Conservation (phyloP, 257 asterid genomes). For the Solanum gracilifrons region DNA sequence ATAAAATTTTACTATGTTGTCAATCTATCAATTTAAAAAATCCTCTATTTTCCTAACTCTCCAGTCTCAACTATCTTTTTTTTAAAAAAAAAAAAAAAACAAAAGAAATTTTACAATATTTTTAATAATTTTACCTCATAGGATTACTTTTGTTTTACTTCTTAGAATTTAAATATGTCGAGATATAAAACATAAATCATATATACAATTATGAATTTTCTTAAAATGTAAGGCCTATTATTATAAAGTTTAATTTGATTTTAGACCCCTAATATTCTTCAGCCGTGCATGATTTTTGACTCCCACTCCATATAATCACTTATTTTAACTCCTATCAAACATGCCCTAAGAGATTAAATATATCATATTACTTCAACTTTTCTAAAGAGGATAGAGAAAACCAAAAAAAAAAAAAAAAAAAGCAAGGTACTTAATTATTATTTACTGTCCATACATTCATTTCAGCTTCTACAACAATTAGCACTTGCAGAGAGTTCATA, state of each 20-base stretch:
- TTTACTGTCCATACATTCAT: too few relatives aligned
- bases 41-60: neutral
- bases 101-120: too few relatives aligned
- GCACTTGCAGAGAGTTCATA: too few relatives aligned
- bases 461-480: too few relatives aligned
- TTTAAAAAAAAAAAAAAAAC: neutral
- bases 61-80: neutral
- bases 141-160: neutral
- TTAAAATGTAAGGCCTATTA: neutral
- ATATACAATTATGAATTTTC: neutral
- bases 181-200: neutral
- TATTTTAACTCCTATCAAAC: neutral
- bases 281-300: neutral
- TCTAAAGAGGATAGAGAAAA: too few relatives aligned
- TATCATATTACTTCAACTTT: too few relatives aligned
- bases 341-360: too few relatives aligned
- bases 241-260: neutral
- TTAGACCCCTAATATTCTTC: neutral
- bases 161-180: neutral
- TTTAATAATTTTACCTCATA: neutral
- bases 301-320: neutral
- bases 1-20: neutral
- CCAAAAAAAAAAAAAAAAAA: too few relatives aligned
- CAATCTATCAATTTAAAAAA: neutral
- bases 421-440: too few relatives aligned